These are phyloP conservation scores for Phytophthora sp. DNA, from an alignment of 352 stramenopile species.

Conservation along the genomic window DNA sequence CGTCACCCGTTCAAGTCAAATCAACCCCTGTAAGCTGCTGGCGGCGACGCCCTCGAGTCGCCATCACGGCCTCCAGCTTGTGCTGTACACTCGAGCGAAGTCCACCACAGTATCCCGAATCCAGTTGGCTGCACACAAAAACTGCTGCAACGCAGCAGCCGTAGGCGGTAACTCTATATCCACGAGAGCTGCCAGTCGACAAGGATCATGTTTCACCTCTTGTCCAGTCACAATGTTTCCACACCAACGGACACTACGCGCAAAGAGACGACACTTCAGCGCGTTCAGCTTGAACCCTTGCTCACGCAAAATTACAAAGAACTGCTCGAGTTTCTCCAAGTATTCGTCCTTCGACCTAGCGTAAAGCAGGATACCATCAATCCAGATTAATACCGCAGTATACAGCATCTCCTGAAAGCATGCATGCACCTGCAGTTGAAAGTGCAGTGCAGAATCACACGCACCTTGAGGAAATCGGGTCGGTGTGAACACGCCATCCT, in stretches of 20 bases:
- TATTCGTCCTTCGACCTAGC: conserved; percentile 2
- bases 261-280: conserved; percentile 16
- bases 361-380: neutral
- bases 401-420: conserved; percentile 7
- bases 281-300: conserved; percentile 21
- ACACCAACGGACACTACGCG: conserved; percentile 25
- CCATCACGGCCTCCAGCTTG: conserved; percentile 11
- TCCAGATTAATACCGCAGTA: neutral
- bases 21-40: neutral
- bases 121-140: conserved; percentile 20
- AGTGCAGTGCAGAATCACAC: conserved; percentile 1
- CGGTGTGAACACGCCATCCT: conserved; percentile 15
- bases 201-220: conserved; percentile 13
- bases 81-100: conserved; percentile 11
- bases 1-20: neutral
- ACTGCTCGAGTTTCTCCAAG: conserved; percentile 4
- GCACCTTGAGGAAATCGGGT: neutral
- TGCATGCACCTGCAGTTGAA: neutral
- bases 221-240: conserved; percentile 13
- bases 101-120: conserved; percentile 19
- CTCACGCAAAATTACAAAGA: neutral
- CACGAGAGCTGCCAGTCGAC: neutral
- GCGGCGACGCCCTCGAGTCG: neutral
- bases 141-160: conserved; percentile 13
- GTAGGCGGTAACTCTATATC: neutral